Base-by-base conservation (phyloP, 2,329 filamentous ascomycete species). In the Rutstroemia sp. region DNA sequence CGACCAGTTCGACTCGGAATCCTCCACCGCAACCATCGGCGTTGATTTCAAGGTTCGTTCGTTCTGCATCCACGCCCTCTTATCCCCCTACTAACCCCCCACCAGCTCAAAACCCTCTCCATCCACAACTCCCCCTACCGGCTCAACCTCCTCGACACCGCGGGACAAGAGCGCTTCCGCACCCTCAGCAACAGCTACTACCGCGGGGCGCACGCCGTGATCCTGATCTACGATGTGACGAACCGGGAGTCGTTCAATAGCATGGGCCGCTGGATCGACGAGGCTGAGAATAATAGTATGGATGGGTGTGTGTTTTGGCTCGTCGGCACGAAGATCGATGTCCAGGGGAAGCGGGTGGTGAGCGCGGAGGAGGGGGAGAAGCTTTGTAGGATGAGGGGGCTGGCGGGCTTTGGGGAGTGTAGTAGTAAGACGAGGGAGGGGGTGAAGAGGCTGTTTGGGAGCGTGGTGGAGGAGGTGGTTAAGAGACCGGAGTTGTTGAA, bases 121-220 rank as follows among this genome's bases (percentile, higher is more conserved):
- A 74, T 81, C 56, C 73, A 75, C 49, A 78, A 77, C 42, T 77
- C 75, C 63, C 71, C 74, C 4, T 80, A 80, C 61, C 73, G 76
- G 25, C 64, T 81, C 21, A 79, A 77, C 47, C 73, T 82, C 51
- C 78, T 81, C 61, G 94, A 99, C 70, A 99, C 94, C 0, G 94
- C 94, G 5, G 94, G 94, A 52, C 96, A 95, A 58, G 94, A 99
- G 73, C 84, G 94, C 59, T 99, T 97, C 73, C 89, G 94, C 62
- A 95, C 89, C 58, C 92, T 97, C 40, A 95, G 89, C 25, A 82
- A 94, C 62, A 94, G 88, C 46, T 99, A 97, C 75, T 97, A 99
- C 73, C 87, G 94, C 67, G 92, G 92, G 61, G 94, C 94, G 2
- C 92, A 94, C 4, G 94, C 92, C 63, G 92, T 92, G n/a, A 87